Evolutionary conservation across 257 asterid genomes (phyloP), one percentile per base, ranked within the genome.

Genomic region (Rhazya stricta): DNA sequence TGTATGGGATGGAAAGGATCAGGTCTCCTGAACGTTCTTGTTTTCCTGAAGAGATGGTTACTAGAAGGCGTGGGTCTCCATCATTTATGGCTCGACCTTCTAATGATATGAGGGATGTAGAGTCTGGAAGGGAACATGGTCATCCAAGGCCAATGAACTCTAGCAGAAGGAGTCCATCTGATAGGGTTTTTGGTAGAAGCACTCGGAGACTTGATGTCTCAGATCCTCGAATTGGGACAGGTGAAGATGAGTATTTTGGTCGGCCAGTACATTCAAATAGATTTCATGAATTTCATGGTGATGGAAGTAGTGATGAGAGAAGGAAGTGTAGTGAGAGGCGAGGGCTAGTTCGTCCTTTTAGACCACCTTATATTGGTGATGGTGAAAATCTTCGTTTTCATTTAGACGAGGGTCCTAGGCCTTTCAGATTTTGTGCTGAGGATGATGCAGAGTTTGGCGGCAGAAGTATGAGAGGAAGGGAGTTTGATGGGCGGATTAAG

Each of bases 21-120:
- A 86, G 96, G 71, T 90, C 98, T 75, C 91, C 94, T n/a, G 92
- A 86, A 12, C 90, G 87, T 30, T 62, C 84, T 77, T 84, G 88
- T 83, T 91, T 86, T 76, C 88, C 86, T 39, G 94, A 94, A 29
- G 92, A 88, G 74, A 83, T 89, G 77, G 86, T 73, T 79, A 69
- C 82, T 72, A 80, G 96, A 83, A 91, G 97, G 80, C 92, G 92
- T 34, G 89, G 82, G 50, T 88, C 96, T 70, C 97, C 98, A 50
- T 81, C 91, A 4, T 88, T 80, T 53, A 72, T 74, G 72, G 61
- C 83, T 56, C 81, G 91, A 19, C 88, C 86, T 37, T 42, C 81
- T 72, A 86, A 86, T 80, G 92, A 85, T 68, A 13, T 79, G 56
- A 86, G 93, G 85, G 94, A 87, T 62, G 81, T 77, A 46, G 96